Evolutionary conservation across 2,329 filamentous ascomycete species (phyloP).

Genomic region (Balansia obtecta): DNA sequence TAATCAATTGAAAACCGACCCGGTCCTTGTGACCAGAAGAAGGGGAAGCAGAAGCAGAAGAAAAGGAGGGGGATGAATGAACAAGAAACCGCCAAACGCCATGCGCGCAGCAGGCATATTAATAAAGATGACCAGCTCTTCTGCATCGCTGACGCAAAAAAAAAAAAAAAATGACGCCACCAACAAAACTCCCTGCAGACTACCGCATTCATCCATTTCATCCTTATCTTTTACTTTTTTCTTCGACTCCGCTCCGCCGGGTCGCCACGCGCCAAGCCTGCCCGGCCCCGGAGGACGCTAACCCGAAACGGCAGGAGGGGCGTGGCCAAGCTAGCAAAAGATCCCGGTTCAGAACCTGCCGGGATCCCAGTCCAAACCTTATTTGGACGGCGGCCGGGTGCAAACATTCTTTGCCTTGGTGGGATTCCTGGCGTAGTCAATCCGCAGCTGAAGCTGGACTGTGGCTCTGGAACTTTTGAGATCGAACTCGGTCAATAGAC

Average conservation of each 20-base stretch:
- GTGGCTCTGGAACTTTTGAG: neutral
- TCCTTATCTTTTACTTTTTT: too few species aligned
- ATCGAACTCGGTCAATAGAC: neutral
- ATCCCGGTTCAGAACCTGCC: slow-evolving; percentile 2
- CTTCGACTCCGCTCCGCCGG: neutral
- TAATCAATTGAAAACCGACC: too few species aligned
- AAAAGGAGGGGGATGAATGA: neutral
- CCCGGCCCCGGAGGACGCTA: slow-evolving; percentile 2
- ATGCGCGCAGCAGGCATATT: too few species aligned
- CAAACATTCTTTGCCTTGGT: too few species aligned
- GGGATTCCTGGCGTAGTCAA: too few species aligned
- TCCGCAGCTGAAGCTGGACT: neutral
- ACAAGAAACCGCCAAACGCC: neutral
- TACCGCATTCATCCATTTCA: too few species aligned
- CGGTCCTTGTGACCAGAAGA: neutral
- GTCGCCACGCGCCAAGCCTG: slow-evolving; percentile 4
- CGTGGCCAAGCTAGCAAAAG: slow-evolving; percentile 4
- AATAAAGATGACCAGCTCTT: too few species aligned
- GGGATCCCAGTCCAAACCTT: neutral
- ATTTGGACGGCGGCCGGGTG: too few species aligned
- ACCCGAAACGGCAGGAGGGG: slow-evolving; percentile 1
- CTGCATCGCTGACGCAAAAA: too few species aligned
- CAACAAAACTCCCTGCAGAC: too few species aligned
- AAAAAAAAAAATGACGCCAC: too few species aligned
- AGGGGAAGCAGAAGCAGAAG: neutral